These are phyloP conservation scores for Populus nigra DNA, from an alignment of 345 rosid genomes.

Conservation along the genomic window DNA sequence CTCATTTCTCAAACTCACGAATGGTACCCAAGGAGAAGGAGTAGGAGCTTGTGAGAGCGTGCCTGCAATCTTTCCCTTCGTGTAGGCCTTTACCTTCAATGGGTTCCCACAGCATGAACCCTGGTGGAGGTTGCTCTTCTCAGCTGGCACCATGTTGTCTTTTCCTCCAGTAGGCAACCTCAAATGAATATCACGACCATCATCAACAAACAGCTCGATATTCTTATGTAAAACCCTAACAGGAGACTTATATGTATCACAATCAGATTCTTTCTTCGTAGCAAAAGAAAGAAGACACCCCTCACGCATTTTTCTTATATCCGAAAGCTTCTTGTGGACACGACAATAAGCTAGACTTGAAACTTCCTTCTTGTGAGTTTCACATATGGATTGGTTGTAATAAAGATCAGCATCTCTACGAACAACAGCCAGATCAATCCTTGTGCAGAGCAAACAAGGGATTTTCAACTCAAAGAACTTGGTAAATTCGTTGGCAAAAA, in stretches of 20 bases:
- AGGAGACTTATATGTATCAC: conserved; percentile 74
- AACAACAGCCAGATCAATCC: conserved; percentile 66
- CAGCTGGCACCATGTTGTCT: conserved; percentile 24
- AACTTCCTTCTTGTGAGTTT: conserved; percentile 69
- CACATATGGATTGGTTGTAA: conserved; percentile 79
- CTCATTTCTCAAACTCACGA: conserved; percentile 23
- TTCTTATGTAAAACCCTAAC: conserved; percentile 76
- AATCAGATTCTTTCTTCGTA: conserved; percentile 66
- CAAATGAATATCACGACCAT: conserved; percentile 49
- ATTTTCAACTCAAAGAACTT: conserved; percentile 66
- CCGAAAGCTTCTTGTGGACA: conserved; percentile 76
- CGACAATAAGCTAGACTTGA: conserved; percentile 82
- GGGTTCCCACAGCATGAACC: conserved; percentile 77
- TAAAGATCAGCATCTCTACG: conserved; percentile 48
- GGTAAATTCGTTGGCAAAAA: conserved; percentile 56
- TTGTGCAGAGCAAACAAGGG: conserved; percentile 86
- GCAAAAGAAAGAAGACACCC: conserved; percentile 93
- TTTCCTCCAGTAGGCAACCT: conserved; percentile 37
- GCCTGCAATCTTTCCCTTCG: conserved; percentile 29
- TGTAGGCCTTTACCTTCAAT: conserved; percentile 45
- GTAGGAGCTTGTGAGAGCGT: conserved; percentile 50
- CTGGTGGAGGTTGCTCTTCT: conserved; percentile 25
- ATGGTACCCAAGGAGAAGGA: conserved; percentile 66
- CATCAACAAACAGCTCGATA: conserved; percentile 64
- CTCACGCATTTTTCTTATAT: conserved; percentile 79